Conservation (phyloP, 805 yeast species). For the Crinitomyces ghanaensis region DNA sequence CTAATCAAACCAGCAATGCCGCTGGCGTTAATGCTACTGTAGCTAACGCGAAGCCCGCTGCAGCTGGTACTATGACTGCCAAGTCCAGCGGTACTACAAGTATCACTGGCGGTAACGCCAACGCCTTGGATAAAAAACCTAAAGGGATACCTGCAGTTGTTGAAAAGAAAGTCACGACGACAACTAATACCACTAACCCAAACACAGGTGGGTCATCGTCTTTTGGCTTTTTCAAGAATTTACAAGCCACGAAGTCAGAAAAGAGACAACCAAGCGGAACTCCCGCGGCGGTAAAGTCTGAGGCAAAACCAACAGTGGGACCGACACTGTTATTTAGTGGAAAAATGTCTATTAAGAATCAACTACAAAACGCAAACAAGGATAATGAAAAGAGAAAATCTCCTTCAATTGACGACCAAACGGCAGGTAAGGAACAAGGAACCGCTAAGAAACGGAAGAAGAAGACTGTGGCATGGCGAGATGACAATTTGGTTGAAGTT, state of each 20-base stretch:
- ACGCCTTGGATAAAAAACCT: neutral
- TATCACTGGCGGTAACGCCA: neutral
- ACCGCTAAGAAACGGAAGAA: conserved; percentile 4
- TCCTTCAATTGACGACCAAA: conserved; percentile 1
- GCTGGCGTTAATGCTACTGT: conserved; percentile 1
- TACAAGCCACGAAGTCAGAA: conserved; percentile 4
- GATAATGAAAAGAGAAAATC: neutral
- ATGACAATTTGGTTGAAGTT: conserved; percentile 11
- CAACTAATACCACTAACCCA: conserved; percentile 2
- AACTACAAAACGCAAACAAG: conserved; percentile 5
- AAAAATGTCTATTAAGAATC: conserved; percentile 9
- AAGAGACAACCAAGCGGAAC: neutral
- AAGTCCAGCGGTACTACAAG: neutral
- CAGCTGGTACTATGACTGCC: conserved; percentile 1
- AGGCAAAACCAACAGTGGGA: conserved; percentile 1
- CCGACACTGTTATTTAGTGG: conserved; percentile 11
- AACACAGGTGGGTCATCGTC: no score
- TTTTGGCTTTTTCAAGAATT: conserved; percentile 7
- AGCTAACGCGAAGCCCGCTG: conserved; percentile 2
- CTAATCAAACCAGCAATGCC: conserved; percentile 1
- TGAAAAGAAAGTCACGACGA: conserved; percentile 1
- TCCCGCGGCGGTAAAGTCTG: conserved; percentile 2
- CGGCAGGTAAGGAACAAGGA: neutral
- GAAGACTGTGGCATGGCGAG: conserved; percentile 13
- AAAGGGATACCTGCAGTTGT: neutral